Percentiles rank a stretch among this genome's conserved stretches.
These are phyloP conservation scores for Cyberlindnera samutprakarnensis DNA, from an alignment of 805 yeast genomes.

Conservation along the genomic window DNA sequence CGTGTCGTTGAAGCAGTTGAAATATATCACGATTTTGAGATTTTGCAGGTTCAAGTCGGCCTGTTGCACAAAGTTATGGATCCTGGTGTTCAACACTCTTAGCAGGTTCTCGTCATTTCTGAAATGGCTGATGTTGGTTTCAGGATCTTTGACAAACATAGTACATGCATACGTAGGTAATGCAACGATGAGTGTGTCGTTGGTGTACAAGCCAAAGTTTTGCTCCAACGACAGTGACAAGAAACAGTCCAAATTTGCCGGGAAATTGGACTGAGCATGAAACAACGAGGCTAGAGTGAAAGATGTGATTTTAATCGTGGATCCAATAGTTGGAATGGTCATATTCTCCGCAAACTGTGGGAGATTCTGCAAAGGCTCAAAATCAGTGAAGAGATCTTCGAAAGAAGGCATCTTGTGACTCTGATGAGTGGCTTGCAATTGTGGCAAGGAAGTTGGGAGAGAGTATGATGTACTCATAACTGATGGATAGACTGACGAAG, in stretches of 20 bases:
- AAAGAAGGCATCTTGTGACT: slow-evolving; percentile 11
- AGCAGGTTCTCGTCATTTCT: slow-evolving; percentile 12
- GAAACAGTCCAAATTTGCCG: slow-evolving; percentile 16
- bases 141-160: slow-evolving; percentile 16
- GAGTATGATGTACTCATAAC: background rate
- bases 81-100: slow-evolving; percentile 12
- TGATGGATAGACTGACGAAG: background rate
- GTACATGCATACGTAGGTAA: slow-evolving; percentile 18
- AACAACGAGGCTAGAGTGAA: slow-evolving; percentile 13
- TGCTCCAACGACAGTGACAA: slow-evolving; percentile 14
- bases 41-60: slow-evolving; percentile 10
- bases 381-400: slow-evolving; percentile 19
- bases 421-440: background rate
- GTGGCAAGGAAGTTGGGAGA: background rate
- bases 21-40: slow-evolving; percentile 13
- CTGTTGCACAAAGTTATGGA: slow-evolving; percentile 14
- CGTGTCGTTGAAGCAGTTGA: slow-evolving; percentile 19
- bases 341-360: slow-evolving; percentile 11
- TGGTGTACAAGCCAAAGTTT: slow-evolving; percentile 10
- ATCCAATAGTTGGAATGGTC: slow-evolving; percentile 12
- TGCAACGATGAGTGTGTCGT: slow-evolving; percentile 18
- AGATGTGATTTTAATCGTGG: slow-evolving; percentile 11
- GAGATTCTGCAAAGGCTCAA: slow-evolving; percentile 14
- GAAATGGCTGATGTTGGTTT: slow-evolving; percentile 12
- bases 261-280: slow-evolving; percentile 15